A percentile compares a stretch with the other conserved stretches of the same genome.
Conservation (phyloP, 73 alveolate species). For the Paramecium octaurelia region DNA sequence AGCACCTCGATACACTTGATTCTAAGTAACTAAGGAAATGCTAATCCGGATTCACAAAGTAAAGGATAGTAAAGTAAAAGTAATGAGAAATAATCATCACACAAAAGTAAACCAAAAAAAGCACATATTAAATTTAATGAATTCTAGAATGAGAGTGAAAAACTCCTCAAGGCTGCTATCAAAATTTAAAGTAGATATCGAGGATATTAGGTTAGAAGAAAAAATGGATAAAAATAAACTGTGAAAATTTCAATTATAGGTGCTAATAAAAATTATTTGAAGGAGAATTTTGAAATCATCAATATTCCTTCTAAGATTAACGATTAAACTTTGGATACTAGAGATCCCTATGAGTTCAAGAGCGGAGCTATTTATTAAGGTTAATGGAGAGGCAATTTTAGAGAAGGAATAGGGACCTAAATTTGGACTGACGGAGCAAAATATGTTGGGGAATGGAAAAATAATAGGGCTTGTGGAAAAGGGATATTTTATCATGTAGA, state of each 20-base stretch:
- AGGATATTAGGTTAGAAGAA: not conserved
- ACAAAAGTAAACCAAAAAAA: not conserved
- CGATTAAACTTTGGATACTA: conserved; percentile 64
- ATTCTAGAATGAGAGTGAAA: not conserved
- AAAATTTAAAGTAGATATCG: not conserved
- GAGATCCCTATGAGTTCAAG: conserved; percentile 59
- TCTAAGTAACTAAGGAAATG: not conserved
- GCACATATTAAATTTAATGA: not conserved
- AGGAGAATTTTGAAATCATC: conserved; percentile 13
- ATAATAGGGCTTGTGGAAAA: conserved; percentile 63
- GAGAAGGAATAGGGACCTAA: conserved; percentile 64
- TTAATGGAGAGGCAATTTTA: conserved; percentile 58
- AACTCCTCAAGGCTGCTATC: not conserved
- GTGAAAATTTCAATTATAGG: conserved; percentile 30
- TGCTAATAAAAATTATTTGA: conserved; percentile 26
- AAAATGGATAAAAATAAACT: not conserved
- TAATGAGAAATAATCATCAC: not conserved
- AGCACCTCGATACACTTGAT: not conserved
- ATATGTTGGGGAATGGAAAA: conserved; percentile 69
- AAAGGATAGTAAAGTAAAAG: not conserved
- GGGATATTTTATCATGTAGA: conserved; percentile 64
- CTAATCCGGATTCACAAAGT: not conserved
- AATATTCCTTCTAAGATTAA: not conserved
- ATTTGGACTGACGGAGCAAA: conserved; percentile 63
- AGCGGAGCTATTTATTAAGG: conserved; percentile 76